A percentile compares a stretch with the other conserved stretches of the same genome.
Evolutionary conservation across 208 protist species (phyloP).

Genomic region (Trichomonas tenax): DNA sequence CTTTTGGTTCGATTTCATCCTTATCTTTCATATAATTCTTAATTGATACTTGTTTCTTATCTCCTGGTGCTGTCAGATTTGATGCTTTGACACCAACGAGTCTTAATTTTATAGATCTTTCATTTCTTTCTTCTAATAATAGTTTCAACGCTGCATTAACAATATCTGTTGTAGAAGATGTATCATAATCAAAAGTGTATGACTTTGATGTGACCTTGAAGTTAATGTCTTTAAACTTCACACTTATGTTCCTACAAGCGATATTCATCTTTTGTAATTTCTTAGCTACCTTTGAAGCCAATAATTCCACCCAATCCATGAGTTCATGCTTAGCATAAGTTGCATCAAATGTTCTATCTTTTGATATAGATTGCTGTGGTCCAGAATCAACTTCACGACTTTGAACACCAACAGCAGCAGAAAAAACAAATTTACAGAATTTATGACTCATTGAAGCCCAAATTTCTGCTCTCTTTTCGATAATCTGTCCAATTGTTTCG

Average conservation of each 20-base stretch:
- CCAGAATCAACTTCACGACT: neutral
- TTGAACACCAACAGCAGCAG: neutral
- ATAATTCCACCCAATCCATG: neutral
- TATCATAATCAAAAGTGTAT: neutral
- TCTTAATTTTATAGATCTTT: neutral
- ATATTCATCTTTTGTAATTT: neutral
- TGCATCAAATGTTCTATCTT: neutral
- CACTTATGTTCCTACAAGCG: neutral
- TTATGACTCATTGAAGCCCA: neutral
- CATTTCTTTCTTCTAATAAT: neutral
- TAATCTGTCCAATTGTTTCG: neutral
- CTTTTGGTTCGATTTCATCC: neutral
- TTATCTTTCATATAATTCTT: neutral
- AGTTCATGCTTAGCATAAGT: neutral
- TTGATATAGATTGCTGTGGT: neutral
- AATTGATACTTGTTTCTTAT: neutral
- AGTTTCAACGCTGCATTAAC: neutral
- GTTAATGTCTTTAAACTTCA: neutral
- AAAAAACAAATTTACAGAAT: neutral
- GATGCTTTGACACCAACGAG: neutral
- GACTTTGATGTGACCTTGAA: neutral
- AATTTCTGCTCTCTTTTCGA: neutral
- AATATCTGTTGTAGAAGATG: neutral
- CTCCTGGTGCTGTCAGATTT: neutral
- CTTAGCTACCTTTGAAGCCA: neutral